phyloP scores from a whole-genome alignment of 2,329 filamentous ascomycete species.

The Aspergillus unguis region DNA sequence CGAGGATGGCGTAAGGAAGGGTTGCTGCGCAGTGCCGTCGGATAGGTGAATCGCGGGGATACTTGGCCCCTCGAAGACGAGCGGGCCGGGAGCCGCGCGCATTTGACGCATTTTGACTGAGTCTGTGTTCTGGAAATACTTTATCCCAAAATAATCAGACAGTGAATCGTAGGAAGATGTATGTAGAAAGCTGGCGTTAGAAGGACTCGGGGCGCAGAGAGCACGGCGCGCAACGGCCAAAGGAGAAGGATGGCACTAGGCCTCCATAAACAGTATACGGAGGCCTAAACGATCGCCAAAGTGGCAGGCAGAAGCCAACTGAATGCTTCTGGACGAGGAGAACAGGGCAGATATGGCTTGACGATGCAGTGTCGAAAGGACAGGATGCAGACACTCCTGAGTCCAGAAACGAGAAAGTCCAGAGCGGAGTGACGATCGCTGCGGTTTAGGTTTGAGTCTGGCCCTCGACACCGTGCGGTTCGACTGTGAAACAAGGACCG shows the following conservation, averaged over 20 bases:
- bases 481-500: too few relatives aligned
- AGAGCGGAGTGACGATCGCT: constrained; percentile 1
- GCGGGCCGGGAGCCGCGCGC: constrained; percentile 19
- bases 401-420: neutral
- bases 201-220: constrained; percentile 1
- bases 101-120: constrained; percentile 24
- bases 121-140: neutral
- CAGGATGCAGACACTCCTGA: neutral
- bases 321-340: constrained; percentile 7
- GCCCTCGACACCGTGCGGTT: too few relatives aligned
- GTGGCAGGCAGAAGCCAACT: constrained; percentile 17
- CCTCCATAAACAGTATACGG: constrained; percentile 18
- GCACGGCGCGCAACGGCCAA: constrained; percentile 10
- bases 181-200: neutral
- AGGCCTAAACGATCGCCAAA: constrained; percentile 3
- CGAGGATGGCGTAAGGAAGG: constrained; percentile 23
- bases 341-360: neutral
- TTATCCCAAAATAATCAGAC: neutral
- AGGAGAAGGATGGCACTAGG: constrained; percentile 2
- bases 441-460: neutral
- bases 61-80: constrained; percentile 24
- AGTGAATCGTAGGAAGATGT: neutral
- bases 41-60: constrained; percentile 28
- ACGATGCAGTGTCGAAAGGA: constrained; percentile 12
- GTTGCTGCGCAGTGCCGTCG: constrained; percentile 22